Conservation (phyloP, 805 yeast genomes). For the Lachancea dasiensis region DNA sequence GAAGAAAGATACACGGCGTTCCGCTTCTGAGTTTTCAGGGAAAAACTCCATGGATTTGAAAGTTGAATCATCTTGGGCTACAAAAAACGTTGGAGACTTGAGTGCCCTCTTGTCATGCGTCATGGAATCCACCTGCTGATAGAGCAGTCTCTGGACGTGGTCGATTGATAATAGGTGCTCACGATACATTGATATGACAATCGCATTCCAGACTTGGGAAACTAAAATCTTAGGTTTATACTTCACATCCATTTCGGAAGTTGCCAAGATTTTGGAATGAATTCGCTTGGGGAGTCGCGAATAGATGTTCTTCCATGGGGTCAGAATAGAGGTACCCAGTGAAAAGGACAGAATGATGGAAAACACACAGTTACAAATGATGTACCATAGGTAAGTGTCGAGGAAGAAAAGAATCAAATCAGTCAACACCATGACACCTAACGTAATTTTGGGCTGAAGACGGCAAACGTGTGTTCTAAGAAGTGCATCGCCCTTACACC, state of each 20-base stretch:
- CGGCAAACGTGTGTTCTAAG: constrained; percentile 50
- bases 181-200: constrained; percentile 75
- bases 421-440: constrained; percentile 48
- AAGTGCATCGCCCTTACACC: constrained; percentile 57
- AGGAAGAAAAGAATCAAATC: constrained; percentile 67
- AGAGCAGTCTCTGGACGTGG: constrained; percentile 60
- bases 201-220: constrained; percentile 77
- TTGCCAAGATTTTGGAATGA: constrained; percentile 57
- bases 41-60: constrained; percentile 49
- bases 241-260: constrained; percentile 42
- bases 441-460: constrained; percentile 50
- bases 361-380: constrained; percentile 68
- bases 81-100: constrained; percentile 71
- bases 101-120: constrained; percentile 37
- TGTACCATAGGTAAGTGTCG: constrained; percentile 83
- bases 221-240: constrained; percentile 50
- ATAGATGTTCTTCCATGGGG: constrained; percentile 83
- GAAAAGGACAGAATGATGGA: constrained; percentile 67
- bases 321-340: constrained; percentile 77
- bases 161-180: constrained; percentile 73
- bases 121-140: constrained; percentile 41
- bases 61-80: constrained; percentile 75
- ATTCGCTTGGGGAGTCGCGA: constrained; percentile 73
- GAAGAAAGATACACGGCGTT: constrained; percentile 77
- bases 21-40: constrained; percentile 66